These are phyloP conservation scores for Borovskyia barvae DNA, from an alignment of 208 protist genomes.

Conservation along the genomic window DNA sequence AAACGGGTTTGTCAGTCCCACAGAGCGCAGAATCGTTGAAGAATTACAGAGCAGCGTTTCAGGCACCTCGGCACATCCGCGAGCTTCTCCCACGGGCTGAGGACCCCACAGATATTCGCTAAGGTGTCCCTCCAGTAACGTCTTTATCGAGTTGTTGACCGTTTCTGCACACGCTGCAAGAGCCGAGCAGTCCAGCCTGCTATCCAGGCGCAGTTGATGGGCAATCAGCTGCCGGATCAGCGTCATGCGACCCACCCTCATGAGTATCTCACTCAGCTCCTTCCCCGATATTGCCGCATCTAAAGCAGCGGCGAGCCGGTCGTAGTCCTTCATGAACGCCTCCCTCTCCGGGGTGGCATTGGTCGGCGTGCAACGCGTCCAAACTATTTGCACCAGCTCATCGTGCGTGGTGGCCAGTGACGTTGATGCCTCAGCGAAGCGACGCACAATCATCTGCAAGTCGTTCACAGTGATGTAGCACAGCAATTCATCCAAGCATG, in stretches of 20 bases:
- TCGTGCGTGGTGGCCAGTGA: conserved; percentile 5
- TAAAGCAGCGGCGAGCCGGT: conserved; percentile 27
- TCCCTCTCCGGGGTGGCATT: conserved; percentile 4
- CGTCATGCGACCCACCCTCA: conserved; percentile 66
- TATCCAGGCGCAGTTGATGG: conserved; percentile 80
- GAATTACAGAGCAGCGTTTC: conserved; percentile 14
- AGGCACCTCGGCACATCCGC: conserved; percentile 11
- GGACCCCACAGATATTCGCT: background rate
- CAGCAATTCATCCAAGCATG: conserved; percentile 85
- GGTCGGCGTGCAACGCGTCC: conserved; percentile 21
- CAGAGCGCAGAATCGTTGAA: conserved; percentile 10
- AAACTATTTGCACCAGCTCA: conserved; percentile 9
- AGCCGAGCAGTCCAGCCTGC: conserved; percentile 82
- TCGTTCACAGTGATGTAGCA: conserved; percentile 93
- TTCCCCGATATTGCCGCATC: background rate
- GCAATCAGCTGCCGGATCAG: conserved; percentile 90
- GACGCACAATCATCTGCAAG: conserved; percentile 60
- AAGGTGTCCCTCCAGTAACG: conserved; percentile 71
- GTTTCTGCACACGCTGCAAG: conserved; percentile 75
- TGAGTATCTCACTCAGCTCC: conserved; percentile 32
- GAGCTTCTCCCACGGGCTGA: background rate
- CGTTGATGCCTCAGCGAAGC: conserved; percentile 24
- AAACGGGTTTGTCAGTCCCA: conserved; percentile 15
- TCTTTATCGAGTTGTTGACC: conserved; percentile 86
- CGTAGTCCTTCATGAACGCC: conserved; percentile 32